phyloP scores from a whole-genome alignment of 768 basidiomycete genomes.

The Symmetrospora coprosmae region DNA sequence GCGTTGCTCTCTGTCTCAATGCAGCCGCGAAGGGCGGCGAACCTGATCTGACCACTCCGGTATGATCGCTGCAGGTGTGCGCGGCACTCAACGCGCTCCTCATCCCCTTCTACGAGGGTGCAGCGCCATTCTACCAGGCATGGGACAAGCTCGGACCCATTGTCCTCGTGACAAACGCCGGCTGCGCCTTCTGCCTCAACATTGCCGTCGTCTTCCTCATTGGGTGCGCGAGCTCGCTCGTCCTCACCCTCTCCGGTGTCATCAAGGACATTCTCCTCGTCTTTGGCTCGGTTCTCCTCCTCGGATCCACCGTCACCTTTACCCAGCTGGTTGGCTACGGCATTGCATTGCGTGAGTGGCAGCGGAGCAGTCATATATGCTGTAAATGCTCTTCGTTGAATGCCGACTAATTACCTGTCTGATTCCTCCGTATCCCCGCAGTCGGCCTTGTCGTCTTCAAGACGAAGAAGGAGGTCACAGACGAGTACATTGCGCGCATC shows the following conservation, averaged over 20 bases:
- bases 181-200: constrained; percentile 30
- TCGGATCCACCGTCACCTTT: constrained; percentile 62
- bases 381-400: not conserved
- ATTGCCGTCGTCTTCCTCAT: constrained; percentile 41
- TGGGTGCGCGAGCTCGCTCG: constrained; percentile 54
- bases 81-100: constrained; percentile 71
- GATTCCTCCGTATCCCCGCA: not conserved
- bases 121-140: constrained; percentile 61
- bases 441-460: constrained; percentile 30
- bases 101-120: constrained; percentile 82
- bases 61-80: constrained; percentile 45
- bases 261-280: constrained; percentile 82
- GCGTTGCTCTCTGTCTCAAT: not conserved
- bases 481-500: constrained; percentile 18
- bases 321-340: constrained; percentile 68
- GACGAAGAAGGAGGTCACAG: constrained; percentile 29
- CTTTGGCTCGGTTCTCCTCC: constrained; percentile 72
- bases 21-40: too few relatives aligned
- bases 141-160: constrained; percentile 51
- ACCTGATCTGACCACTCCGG: too few relatives aligned
- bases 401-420: not conserved
- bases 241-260: constrained; percentile 18
- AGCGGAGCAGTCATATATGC: constrained; percentile 63
- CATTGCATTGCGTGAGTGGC: constrained; percentile 48
- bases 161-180: constrained; percentile 67